Evolutionary conservation across 2,329 filamentous ascomycete genomes (phyloP), one percentile per base, ranked within the genome.

Genomic region (Alternaria sp.): DNA sequence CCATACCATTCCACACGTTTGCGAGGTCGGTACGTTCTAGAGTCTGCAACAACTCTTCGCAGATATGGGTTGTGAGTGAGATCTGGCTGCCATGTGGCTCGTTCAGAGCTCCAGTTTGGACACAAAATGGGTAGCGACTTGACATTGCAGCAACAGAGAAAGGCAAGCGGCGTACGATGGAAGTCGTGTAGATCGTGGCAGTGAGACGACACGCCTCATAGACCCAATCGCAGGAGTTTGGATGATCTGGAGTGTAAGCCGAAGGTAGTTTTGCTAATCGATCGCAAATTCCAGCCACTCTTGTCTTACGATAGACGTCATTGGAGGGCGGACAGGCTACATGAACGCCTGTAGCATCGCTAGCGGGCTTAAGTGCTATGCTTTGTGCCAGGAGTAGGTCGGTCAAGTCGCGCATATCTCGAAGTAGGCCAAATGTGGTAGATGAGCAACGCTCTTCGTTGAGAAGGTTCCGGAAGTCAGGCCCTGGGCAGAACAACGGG

Each of bases 141-240:
- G 70, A 65, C n/a, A 74, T 62, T 25, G 75, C 73, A 43, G 75
- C 71, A 10, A 66, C 49, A 11, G 75, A 79, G 18, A 80, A 75
- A 3, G 75, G 73, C 2, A 73, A 44, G 8, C 67, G 66, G 53
- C 66, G 56, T 15, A 72, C 65, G 45, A 81, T 73, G 7, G 78
- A 73, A 2, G 70, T 64, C 6, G 74, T 65, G 63, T 78, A 78
- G 23, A 80, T 78, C 10, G 79, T 58, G 20, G 75, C 69, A 11
- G 77, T 65, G 33, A 80, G 70, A 18, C 79, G 77, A 50, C 74
- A 76, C 10, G 77, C 64, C 56, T 81, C 78, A 55, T 78, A 79
- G 7, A 79, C 53, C 70, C 71, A 78, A 55, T 78, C 75, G 15
- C 70, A 66, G 4, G 69, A 69, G 2, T 65, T 69, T 9, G 69